These are phyloP conservation scores for Botryotinia convoluta DNA, from an alignment of 2,329 filamentous ascomycete species.

Conservation along the genomic window DNA sequence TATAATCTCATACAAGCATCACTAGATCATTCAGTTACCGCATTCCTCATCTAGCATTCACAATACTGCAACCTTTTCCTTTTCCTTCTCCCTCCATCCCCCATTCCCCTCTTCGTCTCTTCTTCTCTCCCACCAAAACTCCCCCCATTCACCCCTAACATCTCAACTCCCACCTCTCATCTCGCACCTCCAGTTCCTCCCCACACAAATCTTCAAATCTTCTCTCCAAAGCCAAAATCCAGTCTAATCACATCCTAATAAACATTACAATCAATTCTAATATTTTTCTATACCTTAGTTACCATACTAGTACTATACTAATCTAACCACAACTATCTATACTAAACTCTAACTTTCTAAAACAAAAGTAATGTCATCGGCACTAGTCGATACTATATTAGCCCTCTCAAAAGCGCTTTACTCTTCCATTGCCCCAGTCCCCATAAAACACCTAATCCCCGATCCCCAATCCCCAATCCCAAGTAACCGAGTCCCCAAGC, in stretches of 20 bases:
- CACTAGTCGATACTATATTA: neutral
- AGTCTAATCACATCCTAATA: neutral
- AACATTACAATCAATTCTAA: neutral
- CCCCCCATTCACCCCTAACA: too few species aligned
- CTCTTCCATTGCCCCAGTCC: neutral
- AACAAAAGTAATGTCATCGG: neutral
- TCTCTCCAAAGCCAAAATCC: neutral
- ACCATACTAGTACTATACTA: neutral
- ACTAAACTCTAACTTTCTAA: neutral
- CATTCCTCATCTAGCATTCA: neutral
- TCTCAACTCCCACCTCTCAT: neutral
- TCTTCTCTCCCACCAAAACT: neutral
- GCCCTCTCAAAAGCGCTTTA: neutral
- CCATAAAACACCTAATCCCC: neutral
- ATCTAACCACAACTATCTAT: neutral
- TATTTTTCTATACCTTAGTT: neutral
- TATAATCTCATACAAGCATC: neutral
- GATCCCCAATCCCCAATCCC: neutral
- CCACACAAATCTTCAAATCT: neutral
- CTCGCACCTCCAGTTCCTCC: neutral
- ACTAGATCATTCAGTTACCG: neutral
- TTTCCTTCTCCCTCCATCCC: too few species aligned
- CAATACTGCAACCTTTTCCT: rapidly evolving
- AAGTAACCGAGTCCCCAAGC: neutral
- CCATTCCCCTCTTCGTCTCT: neutral